Evolutionary conservation across 306 rosid species (phyloP), one percentile per base, ranked within the genome.

Genomic region (Pyrus communis): DNA sequence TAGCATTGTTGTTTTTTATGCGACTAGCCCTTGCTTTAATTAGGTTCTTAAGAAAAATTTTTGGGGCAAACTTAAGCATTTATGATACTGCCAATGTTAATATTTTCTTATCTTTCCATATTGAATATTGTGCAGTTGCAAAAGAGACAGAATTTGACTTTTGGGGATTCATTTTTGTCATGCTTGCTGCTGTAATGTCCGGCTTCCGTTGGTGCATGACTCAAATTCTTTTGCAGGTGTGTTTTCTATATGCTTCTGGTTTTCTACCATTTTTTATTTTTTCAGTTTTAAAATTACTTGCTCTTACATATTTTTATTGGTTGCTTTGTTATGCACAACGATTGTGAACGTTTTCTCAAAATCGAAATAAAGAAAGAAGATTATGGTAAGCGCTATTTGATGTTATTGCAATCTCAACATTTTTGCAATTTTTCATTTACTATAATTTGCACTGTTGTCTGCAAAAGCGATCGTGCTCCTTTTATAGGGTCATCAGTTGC

Each of bases 101-200:
- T 70, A 22, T 38, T 38, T 67, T 27, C 74, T 57, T 75, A n/a
- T 77, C 43, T 75, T 82, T 55, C 60, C 62, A 23, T 70, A 46
- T 67, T 65, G 30, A 25, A 73, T 58, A 5, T 23, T 38, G 7
- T 61, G 75, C 90, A 95, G 98, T 95, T 81, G 82, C 96, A 19
- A 95, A 92, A 81, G 97, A 89, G 82, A 90, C 97, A 33, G 97
- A 95, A 78, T 92, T 92, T 85, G 89, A 95, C 79, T 75, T 95
- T 67, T 86, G 85, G 90, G 98, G 98, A 54, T 95, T 92, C 69
- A 64, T 85, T 76, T 93, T 95, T 81, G 97, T 95, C 72, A 95
- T 95, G 97, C 97, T 95, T 82, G 99, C 97, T 81, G 91, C 97
- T 84, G 99, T 95, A 70, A 95, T 95, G 97, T 95, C 99, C 19